Evolutionary conservation across 306 rosid genomes (phyloP).

Genomic region (Adenanthera pavonina): DNA sequence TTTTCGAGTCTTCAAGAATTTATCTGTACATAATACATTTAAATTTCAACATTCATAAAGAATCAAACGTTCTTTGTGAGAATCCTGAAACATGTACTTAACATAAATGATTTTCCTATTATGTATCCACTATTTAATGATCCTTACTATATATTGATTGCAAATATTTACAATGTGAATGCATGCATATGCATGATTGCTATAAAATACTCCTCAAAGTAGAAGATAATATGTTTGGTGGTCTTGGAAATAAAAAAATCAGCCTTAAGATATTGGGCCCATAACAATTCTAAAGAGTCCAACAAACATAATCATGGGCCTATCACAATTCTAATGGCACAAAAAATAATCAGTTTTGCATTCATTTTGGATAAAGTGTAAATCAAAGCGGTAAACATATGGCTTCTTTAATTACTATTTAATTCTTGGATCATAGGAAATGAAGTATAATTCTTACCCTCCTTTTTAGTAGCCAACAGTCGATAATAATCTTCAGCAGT

Average conservation of each 20-base stretch:
- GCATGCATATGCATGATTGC: background rate
- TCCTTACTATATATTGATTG: slow-evolving; percentile 1
- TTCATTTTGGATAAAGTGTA: background rate
- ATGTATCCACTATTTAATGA: background rate
- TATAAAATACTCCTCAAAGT: background rate
- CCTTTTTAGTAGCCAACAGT: slow-evolving; percentile 64
- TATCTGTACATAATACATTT: slow-evolving; percentile 54
- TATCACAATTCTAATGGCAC: background rate
- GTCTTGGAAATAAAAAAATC: background rate
- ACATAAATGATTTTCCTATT: slow-evolving; percentile 15
- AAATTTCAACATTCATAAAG: slow-evolving; percentile 23
- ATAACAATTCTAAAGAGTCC: background rate
- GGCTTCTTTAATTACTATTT: background rate
- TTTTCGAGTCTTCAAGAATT: slow-evolving; percentile 78
- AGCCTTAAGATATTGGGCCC: background rate
- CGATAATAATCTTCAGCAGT: slow-evolving; percentile 77
- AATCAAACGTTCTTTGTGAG: background rate
- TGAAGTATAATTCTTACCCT: slow-evolving; percentile 55
- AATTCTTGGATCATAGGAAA: background rate
- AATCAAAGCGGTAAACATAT: background rate
- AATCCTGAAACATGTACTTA: background rate
- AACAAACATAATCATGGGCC: background rate
- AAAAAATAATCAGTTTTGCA: background rate
- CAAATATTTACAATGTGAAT: slow-evolving; percentile 6
- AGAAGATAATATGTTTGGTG: background rate